phyloP scores from a whole-genome alignment of 108 stramenopile species.

The Cyclotella kingstonii region DNA sequence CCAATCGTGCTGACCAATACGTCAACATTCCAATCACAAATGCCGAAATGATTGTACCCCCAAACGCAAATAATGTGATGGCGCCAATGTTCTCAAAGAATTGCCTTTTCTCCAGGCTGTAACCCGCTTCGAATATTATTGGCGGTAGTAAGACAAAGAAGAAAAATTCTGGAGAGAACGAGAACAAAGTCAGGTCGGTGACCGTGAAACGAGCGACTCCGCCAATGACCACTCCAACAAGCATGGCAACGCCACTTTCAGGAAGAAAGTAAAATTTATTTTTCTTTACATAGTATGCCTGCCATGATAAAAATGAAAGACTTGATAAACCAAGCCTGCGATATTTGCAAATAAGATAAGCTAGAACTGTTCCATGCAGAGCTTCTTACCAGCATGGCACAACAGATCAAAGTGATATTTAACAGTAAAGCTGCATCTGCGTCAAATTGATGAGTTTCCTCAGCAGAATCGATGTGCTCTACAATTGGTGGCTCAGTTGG shows the following conservation, averaged over 20 bases:
- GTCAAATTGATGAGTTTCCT: slow-evolving; percentile 78
- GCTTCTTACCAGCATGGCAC: slow-evolving; percentile 55
- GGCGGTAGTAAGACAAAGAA: slow-evolving; percentile 96
- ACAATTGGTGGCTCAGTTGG: slow-evolving; percentile 26
- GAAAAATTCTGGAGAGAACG: slow-evolving; percentile 91
- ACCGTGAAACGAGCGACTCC: slow-evolving; percentile 65
- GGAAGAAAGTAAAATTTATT: slow-evolving; percentile 74
- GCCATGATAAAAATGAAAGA: background rate
- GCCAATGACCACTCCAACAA: slow-evolving; percentile 77
- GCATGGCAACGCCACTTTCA: slow-evolving; percentile 74
- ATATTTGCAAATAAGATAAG: background rate
- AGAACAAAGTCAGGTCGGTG: slow-evolving; percentile 63
- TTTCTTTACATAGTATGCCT: slow-evolving; percentile 69
- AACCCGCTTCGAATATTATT: slow-evolving; percentile 98
- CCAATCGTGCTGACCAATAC: slow-evolving; percentile 68
- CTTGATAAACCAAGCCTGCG: background rate
- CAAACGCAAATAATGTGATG: slow-evolving; percentile 90
- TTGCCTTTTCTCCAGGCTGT: slow-evolving; percentile 81
- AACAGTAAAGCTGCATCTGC: slow-evolving; percentile 67
- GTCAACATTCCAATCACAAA: slow-evolving; percentile 90
- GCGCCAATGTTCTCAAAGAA: slow-evolving; percentile 96
- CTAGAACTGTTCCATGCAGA: background rate
- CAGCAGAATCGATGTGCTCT: slow-evolving; percentile 43
- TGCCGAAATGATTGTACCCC: slow-evolving; percentile 92
- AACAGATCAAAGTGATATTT: slow-evolving; percentile 74